Percentiles rank a stretch among this genome's conserved stretches.
phyloP scores from a whole-genome alignment of 345 rosid genomes.

The Populus alba region DNA sequence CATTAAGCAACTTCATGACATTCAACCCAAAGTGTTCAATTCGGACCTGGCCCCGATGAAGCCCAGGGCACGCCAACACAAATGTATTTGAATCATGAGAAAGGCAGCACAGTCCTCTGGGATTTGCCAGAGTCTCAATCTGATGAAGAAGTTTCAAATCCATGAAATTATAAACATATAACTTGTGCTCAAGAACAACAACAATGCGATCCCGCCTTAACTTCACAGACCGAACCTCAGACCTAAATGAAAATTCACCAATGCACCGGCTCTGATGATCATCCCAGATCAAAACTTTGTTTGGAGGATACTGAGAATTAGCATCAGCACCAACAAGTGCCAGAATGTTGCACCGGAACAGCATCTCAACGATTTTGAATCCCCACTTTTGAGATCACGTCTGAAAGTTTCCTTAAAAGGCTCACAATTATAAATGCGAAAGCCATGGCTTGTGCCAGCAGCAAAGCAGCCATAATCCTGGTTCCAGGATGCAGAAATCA shows the following conservation, averaged over 20 bases:
- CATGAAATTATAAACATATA: constrained; percentile 67
- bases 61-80: constrained; percentile 88
- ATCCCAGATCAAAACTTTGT: constrained; percentile 87
- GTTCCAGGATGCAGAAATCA: constrained; percentile 81
- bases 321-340: constrained; percentile 76
- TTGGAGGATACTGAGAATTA: constrained; percentile 76
- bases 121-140: constrained; percentile 76
- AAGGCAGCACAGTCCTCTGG: constrained; percentile 83
- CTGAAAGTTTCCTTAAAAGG: constrained; percentile 81
- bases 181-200: constrained; percentile 83
- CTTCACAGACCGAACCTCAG: constrained; percentile 75
- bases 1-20: constrained; percentile 61
- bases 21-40: constrained; percentile 80
- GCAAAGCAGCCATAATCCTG: constrained; percentile 85
- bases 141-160: constrained; percentile 84
- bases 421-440: constrained; percentile 71
- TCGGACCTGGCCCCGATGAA: constrained; percentile 74
- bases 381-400: constrained; percentile 69
- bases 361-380: constrained; percentile 86
- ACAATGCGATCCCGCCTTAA: constrained; percentile 72
- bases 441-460: constrained; percentile 72
- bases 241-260: constrained; percentile 75
- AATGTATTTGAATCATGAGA: constrained; percentile 70
- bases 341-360: constrained; percentile 77
- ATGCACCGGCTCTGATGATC: constrained; percentile 85